A percentile compares a stretch with the other conserved stretches of the same genome.
Conservation (phyloP, 768 basidiomycete species). For the Psilocybe cyanescens region DNA sequence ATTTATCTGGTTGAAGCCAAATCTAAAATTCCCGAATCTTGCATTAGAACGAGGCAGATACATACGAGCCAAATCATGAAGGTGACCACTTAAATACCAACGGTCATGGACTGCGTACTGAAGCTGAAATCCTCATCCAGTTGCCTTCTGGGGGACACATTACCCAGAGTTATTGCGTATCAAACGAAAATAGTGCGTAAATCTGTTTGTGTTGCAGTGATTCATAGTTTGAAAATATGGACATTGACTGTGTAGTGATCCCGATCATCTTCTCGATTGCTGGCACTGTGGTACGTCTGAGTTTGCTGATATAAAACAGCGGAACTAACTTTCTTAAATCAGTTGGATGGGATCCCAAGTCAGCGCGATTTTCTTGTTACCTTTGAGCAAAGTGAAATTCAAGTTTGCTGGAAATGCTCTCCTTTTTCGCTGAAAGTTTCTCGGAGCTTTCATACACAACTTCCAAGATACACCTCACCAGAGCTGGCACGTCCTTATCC, state of each 20-base stretch:
- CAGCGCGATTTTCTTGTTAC: conserved; percentile 18
- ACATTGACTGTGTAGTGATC: conserved; percentile 39
- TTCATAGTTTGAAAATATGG: background rate
- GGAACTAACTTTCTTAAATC: background rate
- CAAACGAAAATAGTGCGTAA: conserved; percentile 52
- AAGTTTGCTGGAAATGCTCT: too few species aligned
- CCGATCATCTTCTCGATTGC: conserved; percentile 49
- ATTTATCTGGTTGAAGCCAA: background rate
- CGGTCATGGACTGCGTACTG: background rate
- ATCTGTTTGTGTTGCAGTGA: conserved; percentile 2
- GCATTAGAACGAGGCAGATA: conserved; percentile 50
- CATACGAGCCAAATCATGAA: conserved; percentile 49
- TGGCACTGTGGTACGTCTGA: conserved; percentile 50
- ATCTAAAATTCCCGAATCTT: background rate
- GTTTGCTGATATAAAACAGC: too few species aligned
- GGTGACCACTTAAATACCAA: conserved; percentile 25
- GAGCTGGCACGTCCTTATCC: background rate
- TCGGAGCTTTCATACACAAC: too few species aligned
- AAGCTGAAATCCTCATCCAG: conserved; percentile 18
- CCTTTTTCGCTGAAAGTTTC: too few species aligned
- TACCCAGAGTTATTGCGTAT: conserved; percentile 42
- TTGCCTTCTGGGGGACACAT: conserved; percentile 48
- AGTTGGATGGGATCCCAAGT: conserved; percentile 41
- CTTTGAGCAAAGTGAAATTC: background rate
- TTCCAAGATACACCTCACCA: too few species aligned